Evolutionary conservation across 1,139 yeast genomes (phyloP), one percentile per base, ranked within the genome.

Genomic region (Sugiyamaella neomexicana): DNA sequence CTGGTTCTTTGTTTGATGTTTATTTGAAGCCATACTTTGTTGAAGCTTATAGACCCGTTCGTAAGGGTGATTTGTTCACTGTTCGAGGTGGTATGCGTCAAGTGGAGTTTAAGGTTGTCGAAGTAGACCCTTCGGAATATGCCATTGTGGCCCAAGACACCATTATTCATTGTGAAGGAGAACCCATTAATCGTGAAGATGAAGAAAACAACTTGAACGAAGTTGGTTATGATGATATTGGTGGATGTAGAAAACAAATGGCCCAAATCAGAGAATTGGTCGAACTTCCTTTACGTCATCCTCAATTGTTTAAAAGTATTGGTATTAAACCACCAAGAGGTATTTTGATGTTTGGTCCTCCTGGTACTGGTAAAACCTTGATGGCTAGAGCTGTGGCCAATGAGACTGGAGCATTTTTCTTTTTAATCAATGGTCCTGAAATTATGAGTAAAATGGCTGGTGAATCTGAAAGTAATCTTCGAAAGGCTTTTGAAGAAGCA

Each of bases 401-500:
- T 67, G 99, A 93, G 75, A 93, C 99, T 29, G 99, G 99, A 68
- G 99, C 99, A 1, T 93, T 93, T 73, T 93, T 93, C 82, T 93
- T 93, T 73, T 81, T 93, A 69, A 93, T 93, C 72, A 93, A 93
- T 71, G 99, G 99, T 73, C 99, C 99, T n/a, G 99, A 93, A 76
- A 95, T 93, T 70, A 93, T 93, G 99, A 90, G 98, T 55, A 93
- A 93, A 77, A 93, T 93, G 99, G 99, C 99, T 47, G 99, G 99
- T 78, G 99, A 93, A 75, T 89, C 97, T 20, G 99, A 93, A 77
- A 88, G 96, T 43, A 93, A 93, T 69, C 80, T 93, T 73, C 85
- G 99, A 78, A 91, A 91, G 76, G 99, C 99, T 4, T 93, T 93
- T 67, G 99, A 93, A 75, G 99, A 93, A 76, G 99, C 99, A 52